Evolutionary conservation across 1,284 basidiomycete species (phyloP).

Genomic region (Ganoderma boninense): DNA sequence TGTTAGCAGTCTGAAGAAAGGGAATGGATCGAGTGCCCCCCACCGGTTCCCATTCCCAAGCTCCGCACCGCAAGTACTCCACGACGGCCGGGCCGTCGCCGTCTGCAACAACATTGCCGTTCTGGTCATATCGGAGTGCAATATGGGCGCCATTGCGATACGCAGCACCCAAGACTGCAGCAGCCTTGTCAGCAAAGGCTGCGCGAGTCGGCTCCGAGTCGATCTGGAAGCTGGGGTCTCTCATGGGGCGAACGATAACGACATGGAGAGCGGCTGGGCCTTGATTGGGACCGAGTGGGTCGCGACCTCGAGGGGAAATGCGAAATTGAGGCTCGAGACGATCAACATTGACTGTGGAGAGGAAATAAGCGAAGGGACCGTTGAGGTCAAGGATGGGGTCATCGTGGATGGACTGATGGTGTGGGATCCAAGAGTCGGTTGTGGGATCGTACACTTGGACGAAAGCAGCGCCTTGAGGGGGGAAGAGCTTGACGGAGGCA

Average conservation of each 20-base stretch:
- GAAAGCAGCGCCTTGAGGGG: constrained; percentile 45
- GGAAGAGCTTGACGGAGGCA: constrained; percentile 66
- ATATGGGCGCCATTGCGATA: constrained; percentile 82
- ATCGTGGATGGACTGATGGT: constrained; percentile 37
- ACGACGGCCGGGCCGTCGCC: constrained; percentile 67
- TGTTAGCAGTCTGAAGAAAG: not conserved
- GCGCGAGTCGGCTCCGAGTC: constrained; percentile 53
- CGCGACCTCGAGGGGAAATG: constrained; percentile 67
- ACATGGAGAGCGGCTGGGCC: constrained; percentile 70
- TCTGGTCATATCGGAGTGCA: constrained; percentile 60
- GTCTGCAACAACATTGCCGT: constrained; percentile 51
- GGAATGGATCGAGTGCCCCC: constrained; percentile 41
- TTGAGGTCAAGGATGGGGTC: constrained; percentile 55
- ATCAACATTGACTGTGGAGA: constrained; percentile 84
- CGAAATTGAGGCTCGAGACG: constrained; percentile 85
- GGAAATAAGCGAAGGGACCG: constrained; percentile 89
- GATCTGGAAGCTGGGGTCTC: constrained; percentile 60
- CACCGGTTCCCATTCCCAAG: constrained; percentile 89
- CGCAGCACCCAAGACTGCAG: constrained; percentile 66
- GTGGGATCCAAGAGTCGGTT: constrained; percentile 57
- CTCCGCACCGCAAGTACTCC: constrained; percentile 83
- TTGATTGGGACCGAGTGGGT: constrained; percentile 43
- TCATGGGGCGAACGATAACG: constrained; percentile 81
- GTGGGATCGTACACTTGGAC: constrained; percentile 71
- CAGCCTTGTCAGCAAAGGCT: constrained; percentile 56